Conservation (phyloP, 495 filamentous ascomycete genomes). For the Penicillium chermesinum region DNA sequence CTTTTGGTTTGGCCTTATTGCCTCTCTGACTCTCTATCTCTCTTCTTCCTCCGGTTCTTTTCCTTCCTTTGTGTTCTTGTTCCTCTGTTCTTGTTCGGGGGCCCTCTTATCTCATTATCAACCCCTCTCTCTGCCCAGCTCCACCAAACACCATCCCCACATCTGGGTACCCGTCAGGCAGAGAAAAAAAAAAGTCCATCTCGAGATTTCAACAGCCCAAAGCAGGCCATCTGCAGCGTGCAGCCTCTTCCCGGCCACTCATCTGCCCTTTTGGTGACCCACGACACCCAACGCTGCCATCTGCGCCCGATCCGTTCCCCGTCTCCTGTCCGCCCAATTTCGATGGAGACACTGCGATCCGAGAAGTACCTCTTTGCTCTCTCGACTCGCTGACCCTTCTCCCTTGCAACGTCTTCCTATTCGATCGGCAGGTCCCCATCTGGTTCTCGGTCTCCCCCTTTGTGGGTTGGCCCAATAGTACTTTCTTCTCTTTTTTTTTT, state of each 20-base stretch:
- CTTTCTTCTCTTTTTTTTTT: too few relatives aligned
- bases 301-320: slow-evolving; percentile 11
- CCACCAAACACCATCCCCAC: slow-evolving; percentile 18
- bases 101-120: slow-evolving; percentile 3
- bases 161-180: slow-evolving; percentile 27
- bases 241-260: slow-evolving; percentile 17
- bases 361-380: slow-evolving; percentile 18
- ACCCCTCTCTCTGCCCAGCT: slow-evolving; percentile 19
- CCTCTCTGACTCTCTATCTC: slow-evolving; percentile 4
- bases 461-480: background rate
- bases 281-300: slow-evolving; percentile 20
- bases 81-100: slow-evolving; percentile 3
- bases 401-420: slow-evolving; percentile 2
- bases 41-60: slow-evolving; percentile 7
- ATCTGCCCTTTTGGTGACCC: slow-evolving; percentile 10
- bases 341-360: slow-evolving; percentile 28
- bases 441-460: slow-evolving; percentile 1
- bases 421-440: slow-evolving; percentile 29
- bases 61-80: slow-evolving; percentile 2
- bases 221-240: slow-evolving; percentile 22
- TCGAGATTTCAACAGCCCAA: slow-evolving; percentile 13
- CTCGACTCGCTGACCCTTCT: slow-evolving; percentile 23
- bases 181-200: slow-evolving; percentile 9
- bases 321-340: slow-evolving; percentile 20
- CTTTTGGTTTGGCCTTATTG: slow-evolving; percentile 2